Evolutionary conservation across 2,329 filamentous ascomycete genomes (phyloP), one percentile per base, ranked within the genome.

Genomic region (Fusarium clavum): DNA sequence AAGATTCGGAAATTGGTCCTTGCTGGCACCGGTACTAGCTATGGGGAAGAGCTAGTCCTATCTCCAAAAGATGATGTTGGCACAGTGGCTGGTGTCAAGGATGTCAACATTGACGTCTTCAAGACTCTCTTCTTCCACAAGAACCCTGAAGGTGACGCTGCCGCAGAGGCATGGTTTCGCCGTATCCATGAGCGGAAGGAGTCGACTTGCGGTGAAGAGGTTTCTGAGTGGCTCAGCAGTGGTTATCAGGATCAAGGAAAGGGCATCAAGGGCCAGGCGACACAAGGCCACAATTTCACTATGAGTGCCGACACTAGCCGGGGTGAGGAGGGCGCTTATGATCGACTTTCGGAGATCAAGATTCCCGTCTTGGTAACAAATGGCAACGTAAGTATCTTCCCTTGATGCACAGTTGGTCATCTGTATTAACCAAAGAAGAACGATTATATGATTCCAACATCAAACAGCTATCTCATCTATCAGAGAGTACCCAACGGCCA

Each of bases 361-460:
- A 47, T 56, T 1, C 47, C 60, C 0, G 32, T 63, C 0, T 38
- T 63, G 10, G 6, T 63, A 2, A 16, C 60, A 0, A 63, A 63
- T 1, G 60, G 60, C 24, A 62, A 43, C n/a, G 60, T 63, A 4
- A 63, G 60, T 34, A 13, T 1, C 7, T 7, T 7, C 2, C 8
- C 8, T 40, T 3, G 6, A 11, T 12, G 2, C 5, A 18, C 1
- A 7, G 1, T 4, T 0, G 2, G 8, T 20, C 14, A 8, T 3
- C 1, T 14, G 2, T 57, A 7, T 43, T 60, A n/a, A 60, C 4
- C 12, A 3, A 8, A 11, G 3, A 7, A 62, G 60, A 41, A 63
- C 5, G 60, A 63, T 4, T 63, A 62, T 10, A 63, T 63, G 60
- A 63, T 63, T 5, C 57, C 60, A 2, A 63, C 60, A 7, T 61